Evolutionary conservation across 805 yeast species (phyloP), one percentile per base, ranked within the genome.

Genomic region (Metschnikowia lachancei): DNA sequence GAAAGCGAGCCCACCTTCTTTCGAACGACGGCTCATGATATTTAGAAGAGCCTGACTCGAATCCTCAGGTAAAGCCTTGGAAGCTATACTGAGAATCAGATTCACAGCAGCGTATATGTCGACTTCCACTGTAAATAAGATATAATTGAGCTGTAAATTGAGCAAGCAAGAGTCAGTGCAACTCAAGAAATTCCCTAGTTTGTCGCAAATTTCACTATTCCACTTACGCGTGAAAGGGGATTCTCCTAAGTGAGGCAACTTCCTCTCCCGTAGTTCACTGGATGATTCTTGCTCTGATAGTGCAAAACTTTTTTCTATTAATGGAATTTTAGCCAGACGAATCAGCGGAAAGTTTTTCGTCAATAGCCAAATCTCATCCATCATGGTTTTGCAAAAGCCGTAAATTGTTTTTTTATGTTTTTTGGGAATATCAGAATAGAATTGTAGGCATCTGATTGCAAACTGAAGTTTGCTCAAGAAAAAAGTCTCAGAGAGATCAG

Each of bases 121-220:
- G 17, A 70, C 56, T 16, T 58, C 59, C 41, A 68, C 43, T 4
- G 67, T 66, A 53, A 70, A 70, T 33, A 70, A 54, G 10, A 66
- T 58, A 46, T 61, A 72, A 48, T 72, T 70, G 47, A 69, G 58
- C 37, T 69, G 74, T 16, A 72, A 47, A 41, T 69, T 69, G 22
- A 64, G 51, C 36, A 72, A 58, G 33, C 70, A 61, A n/a, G 60
- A 48, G 16, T 54, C 60, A 12, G 55, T 54, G 35, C 63, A 60
- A 1, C 65, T 56, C 6, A 65, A 43, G 31, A 51, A 55, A 9
- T 61, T 61, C 18, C 61, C 47, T 14, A 68, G 54, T 22, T 57
- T 52, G 31, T 60, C 60, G 24, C 65, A 54, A 20, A 66, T 49
- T 16, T 60, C 55, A 19, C 56, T 49, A n/a, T 66, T 67, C 73